Percentiles rank a stretch among this genome's conserved stretches.
These are phyloP conservation scores for Lactarius quietus DNA, from an alignment of 768 basidiomycete species.

Conservation along the genomic window DNA sequence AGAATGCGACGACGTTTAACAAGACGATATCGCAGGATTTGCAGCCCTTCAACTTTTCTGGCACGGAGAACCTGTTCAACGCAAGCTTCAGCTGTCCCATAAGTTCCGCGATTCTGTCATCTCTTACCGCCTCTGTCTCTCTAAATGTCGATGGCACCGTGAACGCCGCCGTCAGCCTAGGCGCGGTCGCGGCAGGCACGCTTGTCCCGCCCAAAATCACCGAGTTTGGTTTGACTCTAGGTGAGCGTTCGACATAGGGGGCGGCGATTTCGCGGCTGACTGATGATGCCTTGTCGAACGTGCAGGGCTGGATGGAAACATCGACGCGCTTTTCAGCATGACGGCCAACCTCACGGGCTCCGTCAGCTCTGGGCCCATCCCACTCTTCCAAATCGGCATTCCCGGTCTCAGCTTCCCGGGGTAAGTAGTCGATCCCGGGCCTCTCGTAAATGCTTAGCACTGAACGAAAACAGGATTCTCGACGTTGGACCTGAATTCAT, in stretches of 20 bases:
- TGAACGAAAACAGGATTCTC: conserved; percentile 37
- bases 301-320: not conserved
- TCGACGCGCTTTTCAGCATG: not conserved
- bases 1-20: not conserved
- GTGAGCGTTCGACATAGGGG: conserved; percentile 1
- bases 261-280: not conserved
- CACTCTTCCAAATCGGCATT: conserved; percentile 36
- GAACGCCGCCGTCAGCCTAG: conserved; percentile 1
- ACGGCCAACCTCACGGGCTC: not conserved
- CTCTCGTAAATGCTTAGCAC: not conserved
- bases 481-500: conserved; percentile 47
- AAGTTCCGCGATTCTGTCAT: not conserved
- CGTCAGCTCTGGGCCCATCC: not conserved
- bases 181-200: conserved; percentile 13
- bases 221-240: conserved; percentile 10
- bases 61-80: not conserved
- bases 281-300: not conserved
- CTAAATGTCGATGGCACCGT: conserved; percentile 7
- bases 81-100: not conserved
- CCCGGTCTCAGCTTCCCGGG: conserved; percentile 38
- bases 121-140: not conserved
- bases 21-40: not conserved
- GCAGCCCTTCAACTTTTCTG: not conserved
- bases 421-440: conserved; percentile 5
- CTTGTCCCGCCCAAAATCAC: conserved; percentile 8